Evolutionary conservation across 2,329 filamentous ascomycete species (phyloP).

Genomic region (Fusarium continuum): DNA sequence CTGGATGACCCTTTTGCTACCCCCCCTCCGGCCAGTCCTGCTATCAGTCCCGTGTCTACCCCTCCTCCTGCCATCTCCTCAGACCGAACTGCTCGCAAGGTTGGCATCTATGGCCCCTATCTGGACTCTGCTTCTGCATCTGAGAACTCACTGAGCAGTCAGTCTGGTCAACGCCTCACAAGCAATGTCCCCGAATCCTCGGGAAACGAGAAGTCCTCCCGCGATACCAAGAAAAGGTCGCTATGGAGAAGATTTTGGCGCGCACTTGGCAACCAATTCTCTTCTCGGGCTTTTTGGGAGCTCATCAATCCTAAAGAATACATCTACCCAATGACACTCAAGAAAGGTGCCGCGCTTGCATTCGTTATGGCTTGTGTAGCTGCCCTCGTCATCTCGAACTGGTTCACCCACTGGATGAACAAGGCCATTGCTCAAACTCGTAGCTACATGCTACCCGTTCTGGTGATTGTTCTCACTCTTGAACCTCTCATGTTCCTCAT

Average conservation of each 20-base stretch:
- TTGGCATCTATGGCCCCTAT: neutral
- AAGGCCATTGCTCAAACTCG: conserved; percentile 1
- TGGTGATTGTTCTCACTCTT: conserved; percentile 2
- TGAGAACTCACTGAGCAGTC: neutral
- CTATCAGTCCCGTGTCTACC: neutral
- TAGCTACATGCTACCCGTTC: neutral
- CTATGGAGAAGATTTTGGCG: neutral
- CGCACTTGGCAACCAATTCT: neutral
- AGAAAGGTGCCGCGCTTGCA: neutral
- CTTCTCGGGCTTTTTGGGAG: neutral
- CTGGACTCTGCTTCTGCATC: neutral
- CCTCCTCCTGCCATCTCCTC: neutral
- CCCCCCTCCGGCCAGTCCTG: neutral
- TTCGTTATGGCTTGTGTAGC: neutral
- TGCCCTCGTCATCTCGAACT: neutral
- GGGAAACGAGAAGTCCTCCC: neutral
- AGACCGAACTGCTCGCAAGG: neutral
- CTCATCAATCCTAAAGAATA: neutral
- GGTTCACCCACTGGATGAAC: neutral
- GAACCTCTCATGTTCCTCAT: conserved; percentile 14
- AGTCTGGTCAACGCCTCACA: fast-evolving
- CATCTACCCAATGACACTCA: neutral
- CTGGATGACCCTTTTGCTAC: neutral
- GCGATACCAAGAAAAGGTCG: neutral
- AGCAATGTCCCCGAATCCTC: neutral